Evolutionary conservation across 1,284 basidiomycete genomes (phyloP), one percentile per base, ranked within the genome.

Genomic region (Apiotrichum veenhuisii): DNA sequence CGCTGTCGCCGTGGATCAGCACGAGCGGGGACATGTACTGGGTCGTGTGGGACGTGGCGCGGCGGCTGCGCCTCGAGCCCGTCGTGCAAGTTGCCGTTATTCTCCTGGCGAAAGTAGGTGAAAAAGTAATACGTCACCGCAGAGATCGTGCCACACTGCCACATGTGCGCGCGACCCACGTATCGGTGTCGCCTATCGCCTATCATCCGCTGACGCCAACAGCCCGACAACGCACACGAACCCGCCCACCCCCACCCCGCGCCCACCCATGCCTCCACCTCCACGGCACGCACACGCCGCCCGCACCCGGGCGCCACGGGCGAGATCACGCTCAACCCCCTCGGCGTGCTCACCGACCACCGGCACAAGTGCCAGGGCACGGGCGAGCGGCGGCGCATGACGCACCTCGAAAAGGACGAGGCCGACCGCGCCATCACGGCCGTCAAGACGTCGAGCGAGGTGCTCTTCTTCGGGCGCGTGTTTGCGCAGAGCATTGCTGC

Each of bases 391-490:
- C 49, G 45, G 7, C 49, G 57, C 37, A 54, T 59, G 53, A 59
- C 57, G n/a, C 50, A 59, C 40, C 33, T 30, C 15, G 57, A 55
- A 40, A 59, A 59, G 45, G 64, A 64, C 22, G 38, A 42, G 1
- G 63, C 63, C 33, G 61, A 57, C 20, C 23, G 18, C 3, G 64
- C 67, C 3, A 34, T 52, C 23, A 56, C 50, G 30, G 46, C 37
- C 5, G 65, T 64, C 5, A 18, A 17, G 14, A 26, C 25, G 12
- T 59, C 56, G 33, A 41, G 45, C 7, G 70, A 72, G 56, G 52
- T 68, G 7, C 55, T 71, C 25, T 72, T 66, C 53, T 70, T 57
- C 53, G 70, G 64, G 5, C 62, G 69, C 34, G 59, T 72, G 8
- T 72, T 69, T 38, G 57, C 61, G 1, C 55, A 57, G 27, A 68